Base-by-base conservation (phyloP, 495 filamentous ascomycete species). In the Bryoglossum gracile region DNA sequence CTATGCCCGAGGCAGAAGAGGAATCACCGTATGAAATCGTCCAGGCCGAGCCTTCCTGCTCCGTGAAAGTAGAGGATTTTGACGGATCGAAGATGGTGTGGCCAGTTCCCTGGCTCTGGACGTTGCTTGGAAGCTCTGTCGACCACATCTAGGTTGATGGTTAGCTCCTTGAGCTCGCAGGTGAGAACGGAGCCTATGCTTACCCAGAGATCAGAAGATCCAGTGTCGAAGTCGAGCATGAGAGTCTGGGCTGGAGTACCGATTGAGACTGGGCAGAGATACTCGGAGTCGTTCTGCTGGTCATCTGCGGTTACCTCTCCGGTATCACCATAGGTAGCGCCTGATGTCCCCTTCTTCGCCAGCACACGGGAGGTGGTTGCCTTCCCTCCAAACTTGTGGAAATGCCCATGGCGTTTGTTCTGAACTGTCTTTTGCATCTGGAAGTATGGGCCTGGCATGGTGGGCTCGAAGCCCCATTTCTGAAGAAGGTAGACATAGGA, bases 161-260 rank as follows among this genome's bases (percentile, higher is more conserved):
- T 54, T 34, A 58, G 34, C 38, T 68, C 17, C n/a, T 50, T 14
- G 37, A 35, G 26, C n/a, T 13, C 28, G 8, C 32, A 24, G 13
- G 2, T 9, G 10, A 16, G 10, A 4, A 16, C 34, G 33, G 26
- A 14, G 1, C 8, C 5, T 32, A 9, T 14, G 57, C 73, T 50
- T 71, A 90, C 84, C 86, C 84, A 91, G 32, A 88, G 70, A 72
- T 89, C 85, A 5, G 81, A 71, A 36, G 82, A 86, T 9, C 83
- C 86, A 23, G 85, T 87, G 64, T 91, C 85, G 54, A 89, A 87
- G 59, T 88, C 81, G 39, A 89, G 59, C 40, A 68, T 74, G 47
- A 87, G 43, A 32, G 64, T 80, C 69, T 89, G 84, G 2, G 70
- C 66, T 8, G 84, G 83, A 1, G 78, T 84, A 23, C 86, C 86